phyloP scores from a whole-genome alignment of 352 stramenopile species.

The Phytopythium oedochilum region DNA sequence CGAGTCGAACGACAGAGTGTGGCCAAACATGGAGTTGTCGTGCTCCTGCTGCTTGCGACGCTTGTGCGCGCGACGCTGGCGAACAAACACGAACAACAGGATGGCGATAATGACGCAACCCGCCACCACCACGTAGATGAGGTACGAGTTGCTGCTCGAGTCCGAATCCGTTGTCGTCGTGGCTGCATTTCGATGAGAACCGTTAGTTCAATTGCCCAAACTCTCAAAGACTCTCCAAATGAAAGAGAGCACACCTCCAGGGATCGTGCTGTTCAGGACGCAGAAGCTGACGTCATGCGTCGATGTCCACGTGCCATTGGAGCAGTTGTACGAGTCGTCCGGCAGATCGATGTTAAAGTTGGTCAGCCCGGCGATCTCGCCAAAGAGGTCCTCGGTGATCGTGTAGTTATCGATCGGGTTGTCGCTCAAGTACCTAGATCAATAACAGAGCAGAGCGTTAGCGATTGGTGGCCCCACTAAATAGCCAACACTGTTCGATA shows the following conservation, averaged over 20 bases:
- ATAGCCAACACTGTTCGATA: no score
- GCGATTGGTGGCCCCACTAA: background rate
- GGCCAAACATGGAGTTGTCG: conserved; percentile 35
- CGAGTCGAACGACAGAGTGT: conserved; percentile 56
- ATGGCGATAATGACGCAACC: conserved; percentile 38
- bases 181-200: background rate
- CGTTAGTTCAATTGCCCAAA: no score
- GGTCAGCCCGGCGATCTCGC: conserved; percentile 29
- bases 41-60: conserved; percentile 30
- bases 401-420: conserved; percentile 47
- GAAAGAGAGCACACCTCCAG: background rate
- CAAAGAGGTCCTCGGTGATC: conserved; percentile 30
- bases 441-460: background rate
- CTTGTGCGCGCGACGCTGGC: conserved; percentile 28
- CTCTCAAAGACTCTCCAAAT: no score
- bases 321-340: conserved; percentile 24
- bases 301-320: conserved; percentile 31
- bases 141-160: conserved; percentile 31
- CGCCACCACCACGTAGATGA: conserved; percentile 35
- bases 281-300: conserved; percentile 34
- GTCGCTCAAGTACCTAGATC: conserved; percentile 27
- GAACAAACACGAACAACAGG: conserved; percentile 42
- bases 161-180: conserved; percentile 14
- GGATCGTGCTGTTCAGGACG: conserved; percentile 17
- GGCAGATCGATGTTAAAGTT: conserved; percentile 38